Evolutionary conservation across 306 rosid genomes (phyloP).

Genomic region (Spatholobus suberectus): DNA sequence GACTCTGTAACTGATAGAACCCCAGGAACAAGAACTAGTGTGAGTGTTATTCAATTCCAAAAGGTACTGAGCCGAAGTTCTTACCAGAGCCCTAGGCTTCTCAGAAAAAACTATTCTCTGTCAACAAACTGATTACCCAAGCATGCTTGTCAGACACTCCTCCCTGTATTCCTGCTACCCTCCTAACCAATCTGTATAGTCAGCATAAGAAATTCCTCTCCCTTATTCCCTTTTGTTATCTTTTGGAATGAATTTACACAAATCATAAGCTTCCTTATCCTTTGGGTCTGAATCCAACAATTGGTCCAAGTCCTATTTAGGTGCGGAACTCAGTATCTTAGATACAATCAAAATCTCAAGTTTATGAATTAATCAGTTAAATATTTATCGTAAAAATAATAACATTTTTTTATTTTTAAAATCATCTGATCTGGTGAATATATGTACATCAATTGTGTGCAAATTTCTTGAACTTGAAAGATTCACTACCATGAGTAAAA

Average conservation of each 20-base stretch:
- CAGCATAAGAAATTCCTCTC: background rate
- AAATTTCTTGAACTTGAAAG: constrained; percentile 1
- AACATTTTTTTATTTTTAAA: background rate
- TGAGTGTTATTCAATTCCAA: background rate
- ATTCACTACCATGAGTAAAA: background rate
- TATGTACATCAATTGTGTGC: background rate
- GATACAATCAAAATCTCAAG: background rate
- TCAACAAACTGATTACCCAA: background rate
- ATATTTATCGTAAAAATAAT: background rate
- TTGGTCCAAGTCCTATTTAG: background rate
- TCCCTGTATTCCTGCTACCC: background rate
- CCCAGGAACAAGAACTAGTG: background rate
- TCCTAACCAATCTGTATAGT: background rate
- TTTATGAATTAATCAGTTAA: background rate
- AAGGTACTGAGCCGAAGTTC: background rate
- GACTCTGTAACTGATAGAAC: background rate
- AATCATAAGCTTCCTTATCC: background rate
- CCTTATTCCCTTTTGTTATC: background rate
- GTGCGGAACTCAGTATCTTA: background rate
- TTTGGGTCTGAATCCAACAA: background rate
- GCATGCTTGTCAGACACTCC: background rate
- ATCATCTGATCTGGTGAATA: background rate
- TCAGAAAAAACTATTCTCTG: background rate
- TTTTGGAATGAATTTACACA: constrained; percentile 4
- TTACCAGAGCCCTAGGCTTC: background rate